A percentile compares a stretch with the other conserved stretches of the same genome.
Evolutionary conservation across 306 rosid species (phyloP).

Genomic region (Vigna angularis): DNA sequence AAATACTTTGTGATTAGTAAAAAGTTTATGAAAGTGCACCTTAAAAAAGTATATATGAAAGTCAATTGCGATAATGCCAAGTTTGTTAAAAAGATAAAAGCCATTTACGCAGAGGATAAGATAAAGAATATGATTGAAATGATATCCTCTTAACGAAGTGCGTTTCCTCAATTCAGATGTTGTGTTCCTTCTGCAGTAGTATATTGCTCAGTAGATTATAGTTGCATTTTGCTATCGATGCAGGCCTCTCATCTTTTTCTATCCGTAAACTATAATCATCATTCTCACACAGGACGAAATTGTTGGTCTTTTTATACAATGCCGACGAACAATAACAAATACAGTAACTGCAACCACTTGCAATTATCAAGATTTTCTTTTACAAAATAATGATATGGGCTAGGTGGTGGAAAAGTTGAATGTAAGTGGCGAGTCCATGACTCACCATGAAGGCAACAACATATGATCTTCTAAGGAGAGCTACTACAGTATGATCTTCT

Average conservation of each 20-base stretch:
- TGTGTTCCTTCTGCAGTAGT: neutral
- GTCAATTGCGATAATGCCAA: slow-evolving; percentile 32
- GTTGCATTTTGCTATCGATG: neutral
- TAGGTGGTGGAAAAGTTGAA: neutral
- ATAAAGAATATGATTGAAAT: slow-evolving; percentile 34
- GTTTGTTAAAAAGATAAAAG: slow-evolving; percentile 33
- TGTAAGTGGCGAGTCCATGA: too few relatives aligned
- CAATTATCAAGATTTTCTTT: neutral
- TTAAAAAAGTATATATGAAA: slow-evolving; percentile 20
- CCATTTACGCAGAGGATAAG: slow-evolving; percentile 34
- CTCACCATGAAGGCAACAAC: too few relatives aligned
- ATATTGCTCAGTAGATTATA: neutral
- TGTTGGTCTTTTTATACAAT: slow-evolving; percentile 41
- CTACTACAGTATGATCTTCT: too few relatives aligned
- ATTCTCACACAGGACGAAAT: slow-evolving; percentile 15
- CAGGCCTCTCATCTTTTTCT: slow-evolving; percentile 6
- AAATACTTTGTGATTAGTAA: slow-evolving; percentile 23
- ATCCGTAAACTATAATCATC: neutral
- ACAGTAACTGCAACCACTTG: slow-evolving; percentile 34
- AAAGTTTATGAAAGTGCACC: slow-evolving; percentile 19
- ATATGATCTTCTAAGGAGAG: too few relatives aligned
- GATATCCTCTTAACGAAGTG: slow-evolving; percentile 31
- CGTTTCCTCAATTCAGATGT: slow-evolving; percentile 17
- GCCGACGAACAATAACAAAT: slow-evolving; percentile 49
- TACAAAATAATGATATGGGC: neutral